A percentile compares a stretch with the other conserved stretches of the same genome.
Conservation (phyloP, 257 asterid species). For the Capsicum rhomboideum region DNA sequence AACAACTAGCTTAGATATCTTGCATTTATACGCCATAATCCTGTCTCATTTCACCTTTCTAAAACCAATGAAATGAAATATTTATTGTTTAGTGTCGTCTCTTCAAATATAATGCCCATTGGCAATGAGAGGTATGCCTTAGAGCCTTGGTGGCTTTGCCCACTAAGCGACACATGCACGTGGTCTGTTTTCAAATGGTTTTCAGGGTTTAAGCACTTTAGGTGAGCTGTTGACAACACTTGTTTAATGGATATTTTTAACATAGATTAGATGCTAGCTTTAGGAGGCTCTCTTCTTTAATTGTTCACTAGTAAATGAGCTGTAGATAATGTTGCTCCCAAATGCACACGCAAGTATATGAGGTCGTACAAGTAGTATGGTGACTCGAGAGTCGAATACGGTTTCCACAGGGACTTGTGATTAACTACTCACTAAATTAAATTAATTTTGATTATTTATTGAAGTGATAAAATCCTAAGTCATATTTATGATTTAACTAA, state of each 20-base stretch:
- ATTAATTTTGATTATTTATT: too few species aligned
- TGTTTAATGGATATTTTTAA: not conserved
- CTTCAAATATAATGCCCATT: not conserved
- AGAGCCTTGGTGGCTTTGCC: not conserved
- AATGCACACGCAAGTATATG: too few species aligned
- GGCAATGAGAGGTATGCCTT: not conserved
- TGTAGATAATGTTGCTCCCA: too few species aligned
- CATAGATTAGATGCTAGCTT: not conserved
- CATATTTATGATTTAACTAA: too few species aligned
- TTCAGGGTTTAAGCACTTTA: not conserved
- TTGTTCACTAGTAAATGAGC: not conserved
- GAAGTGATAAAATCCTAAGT: too few species aligned
- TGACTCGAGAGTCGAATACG: too few species aligned
- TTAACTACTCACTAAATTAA: too few species aligned
- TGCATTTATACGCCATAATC: not conserved
- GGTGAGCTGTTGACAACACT: too few species aligned
- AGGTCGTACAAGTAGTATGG: too few species aligned
- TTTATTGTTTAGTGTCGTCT: not conserved
- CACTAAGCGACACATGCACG: not conserved
- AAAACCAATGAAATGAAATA: not conserved
- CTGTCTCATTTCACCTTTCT: not conserved
- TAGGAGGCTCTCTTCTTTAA: not conserved
- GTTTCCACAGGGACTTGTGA: too few species aligned
- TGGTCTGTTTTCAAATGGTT: not conserved
- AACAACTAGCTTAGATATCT: not conserved